Evolutionary conservation across 495 filamentous ascomycete species (phyloP), one percentile per base, ranked within the genome.

Genomic region (Polyplosphaeria fusca): DNA sequence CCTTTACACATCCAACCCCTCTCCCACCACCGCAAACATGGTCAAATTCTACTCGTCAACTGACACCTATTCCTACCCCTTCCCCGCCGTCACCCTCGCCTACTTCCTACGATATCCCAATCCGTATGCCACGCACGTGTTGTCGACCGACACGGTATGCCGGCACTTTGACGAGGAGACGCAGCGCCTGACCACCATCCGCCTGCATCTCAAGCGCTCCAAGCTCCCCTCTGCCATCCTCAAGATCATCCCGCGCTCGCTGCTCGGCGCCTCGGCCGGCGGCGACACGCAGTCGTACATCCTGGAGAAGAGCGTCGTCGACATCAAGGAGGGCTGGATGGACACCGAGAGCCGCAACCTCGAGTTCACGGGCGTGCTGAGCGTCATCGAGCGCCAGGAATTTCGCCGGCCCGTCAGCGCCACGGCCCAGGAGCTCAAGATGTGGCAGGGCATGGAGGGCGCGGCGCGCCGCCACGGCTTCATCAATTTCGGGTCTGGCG

Each of bases 81-180:
- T 93, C 72, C 85, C 90, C 56, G 82, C 86, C 58, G 93, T 99
- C 37, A 91, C 91, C 7, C 86, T 99, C 59, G 93, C 93, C 74
- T 99, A 96, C 81, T 97, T 96, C 79, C 88, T 99, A 47, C 91
- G 93, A 35, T 99, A 99, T 72, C 94, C 93, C 14, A 99, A 99
- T 71, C 93, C 93, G 11, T 96, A 96, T 73, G 86, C 87, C 56
- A 87, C 81, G 62, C 93, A 99, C 79, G 93, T 99, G 55, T 82
- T 96, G 58, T 94, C 88, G 35, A 95, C 91, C 71, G 93, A 99
- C 76, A 93, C 93, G 67, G 91, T 99, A 71, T 83, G 86, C 28
- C 87, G 88, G 41, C 79, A 83, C 66, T 81, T 95, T 74, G 91
- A 97, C 68, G 82, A 86, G 2, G 66, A 63, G 16, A 91, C 88